Base-by-base conservation (phyloP, 805 yeast genomes). In the Candida vaughaniae region DNA sequence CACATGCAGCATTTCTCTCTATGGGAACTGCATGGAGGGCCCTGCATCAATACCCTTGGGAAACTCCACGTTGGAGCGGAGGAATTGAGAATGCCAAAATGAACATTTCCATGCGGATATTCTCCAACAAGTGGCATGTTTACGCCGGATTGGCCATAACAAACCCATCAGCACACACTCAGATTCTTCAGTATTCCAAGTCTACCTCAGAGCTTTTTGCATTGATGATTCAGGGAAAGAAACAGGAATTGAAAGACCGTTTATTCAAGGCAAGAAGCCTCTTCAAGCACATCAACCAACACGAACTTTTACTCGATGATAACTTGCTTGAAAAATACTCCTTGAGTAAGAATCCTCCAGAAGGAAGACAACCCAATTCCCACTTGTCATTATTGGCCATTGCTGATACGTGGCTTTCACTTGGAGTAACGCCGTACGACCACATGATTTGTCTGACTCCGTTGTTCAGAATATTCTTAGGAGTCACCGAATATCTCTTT, bases 381-480 rank as follows among this genome's bases (percentile, higher is more conserved):
- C 99, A 93, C 59, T 66, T 93, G 33, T 85, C 96, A 1, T 62
- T 93, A 25, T 63, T 93, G 38, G 95, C 95, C 1, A 89, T 93
- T 31, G 98, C 87, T 2, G 98, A 93, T 60, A 82, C 93, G 53
- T 93, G 99, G 99, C 77, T 75, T 52, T 81, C 80, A 45, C 63
- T 87, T 29, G 84, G 83, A 1, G 88, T 93, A 28, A 82, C 85
- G 23, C 99, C 99, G 4, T 91, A 93, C 55, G 96, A 91, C 58
- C 99, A 93, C 61, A 90, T 91, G 64, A 90, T 91, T 41, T 91
- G 98, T 56, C 86, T 96, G 1, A 93, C 99, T 0, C 99, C 99
- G 9, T 56, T 70, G 20, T 93, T 91, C 56, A 75, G 98, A 56
- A 88, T 93, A 27, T 88, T 93, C 62, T 70, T 93, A 27, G 98